Base-by-base conservation (phyloP, 768 basidiomycete species). In the Galerina marginata region DNA sequence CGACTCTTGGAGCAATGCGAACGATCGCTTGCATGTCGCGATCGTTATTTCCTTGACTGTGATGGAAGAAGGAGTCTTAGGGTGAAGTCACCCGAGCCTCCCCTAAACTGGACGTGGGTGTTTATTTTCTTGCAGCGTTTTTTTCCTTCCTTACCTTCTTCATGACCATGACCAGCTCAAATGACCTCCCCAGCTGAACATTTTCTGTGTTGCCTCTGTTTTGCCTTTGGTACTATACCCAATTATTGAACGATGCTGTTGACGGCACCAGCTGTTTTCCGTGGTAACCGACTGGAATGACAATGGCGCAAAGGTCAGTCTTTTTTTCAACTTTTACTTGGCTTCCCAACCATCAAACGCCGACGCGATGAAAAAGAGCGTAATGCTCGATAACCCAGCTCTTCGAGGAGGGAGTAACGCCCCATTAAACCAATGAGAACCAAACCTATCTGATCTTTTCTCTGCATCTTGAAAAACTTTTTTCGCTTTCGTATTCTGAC, bases 321-420 rank as follows among this genome's bases (percentile, higher is more conserved):
- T 48, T 33, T 15, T 48, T 53, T 23, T 53, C 29, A 23, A 42
- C 39, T 5, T 25, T 20, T 40, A 37, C 25, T 42, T 53, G 14
- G 37, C 20, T 11, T 40, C 42, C 29, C 14, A 9, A 9, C 12
- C 15, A 20, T 20, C 20, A 20, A 2, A 20, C 20, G n/a, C 9
- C 23, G 44, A 54, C 43, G 48, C 74, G 81, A 83, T 89, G 92
- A 94, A 83, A 90, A 91, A 91, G 89, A 90, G 89, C 85, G 65
- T 63, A 60, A 61, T 72, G 90, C 90, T 90, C 90, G 85, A 87
- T 59, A 93, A 94, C 92, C 90, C 93, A 95, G 93, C 93, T 95
- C 93, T 82, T 91, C 81, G 92, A 95, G 88, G 86, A 78, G 87
- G 91, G 91, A 92, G 90, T 92, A 91, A 92, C 90, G 89, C 90